Evolutionary conservation across 176 grass and related monocot species (phyloP).

Genomic region (Aegilops umbellulata): DNA sequence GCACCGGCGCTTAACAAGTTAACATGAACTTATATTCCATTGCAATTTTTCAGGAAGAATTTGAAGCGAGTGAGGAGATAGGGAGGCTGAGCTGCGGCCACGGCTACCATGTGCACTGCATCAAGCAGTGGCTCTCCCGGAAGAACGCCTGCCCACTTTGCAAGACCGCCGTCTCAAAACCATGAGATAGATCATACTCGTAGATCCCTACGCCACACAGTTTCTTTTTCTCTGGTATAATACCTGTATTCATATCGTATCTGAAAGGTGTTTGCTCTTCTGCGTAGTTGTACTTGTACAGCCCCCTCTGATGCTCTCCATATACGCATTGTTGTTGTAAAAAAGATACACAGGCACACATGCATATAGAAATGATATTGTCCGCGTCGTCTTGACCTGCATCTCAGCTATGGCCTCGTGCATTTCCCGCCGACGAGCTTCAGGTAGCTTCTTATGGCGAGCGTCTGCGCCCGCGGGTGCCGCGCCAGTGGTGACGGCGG

Average conservation of each 20-base stretch:
- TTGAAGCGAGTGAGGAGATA: slow-evolving; percentile 56
- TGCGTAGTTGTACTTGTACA: slow-evolving; percentile 24
- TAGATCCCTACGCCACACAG: too few species aligned
- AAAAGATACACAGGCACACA: neutral
- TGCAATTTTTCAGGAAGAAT: slow-evolving; percentile 66
- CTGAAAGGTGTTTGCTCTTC: slow-evolving; percentile 7
- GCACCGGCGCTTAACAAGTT: neutral
- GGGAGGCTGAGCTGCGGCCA: slow-evolving; percentile 81
- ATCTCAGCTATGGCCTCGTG: neutral
- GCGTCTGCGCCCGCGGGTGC: neutral
- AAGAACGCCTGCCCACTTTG: slow-evolving; percentile 96
- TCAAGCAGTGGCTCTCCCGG: slow-evolving; percentile 89
- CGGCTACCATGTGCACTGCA: slow-evolving; percentile 83
- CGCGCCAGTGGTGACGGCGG: slow-evolving; percentile 12
- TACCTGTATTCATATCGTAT: neutral
- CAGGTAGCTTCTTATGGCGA: slow-evolving; percentile 35
- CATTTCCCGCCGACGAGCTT: slow-evolving; percentile 37
- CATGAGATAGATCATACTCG: slow-evolving; percentile 25
- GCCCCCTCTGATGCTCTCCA: neutral
- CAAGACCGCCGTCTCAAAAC: slow-evolving; percentile 61
- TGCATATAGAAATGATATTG: neutral
- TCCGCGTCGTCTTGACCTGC: neutral
- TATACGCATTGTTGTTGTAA: slow-evolving; percentile 12
- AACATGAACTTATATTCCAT: neutral
- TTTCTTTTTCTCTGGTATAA: neutral